Conservation (phyloP, 306 rosid species). For the Malus fusca region DNA sequence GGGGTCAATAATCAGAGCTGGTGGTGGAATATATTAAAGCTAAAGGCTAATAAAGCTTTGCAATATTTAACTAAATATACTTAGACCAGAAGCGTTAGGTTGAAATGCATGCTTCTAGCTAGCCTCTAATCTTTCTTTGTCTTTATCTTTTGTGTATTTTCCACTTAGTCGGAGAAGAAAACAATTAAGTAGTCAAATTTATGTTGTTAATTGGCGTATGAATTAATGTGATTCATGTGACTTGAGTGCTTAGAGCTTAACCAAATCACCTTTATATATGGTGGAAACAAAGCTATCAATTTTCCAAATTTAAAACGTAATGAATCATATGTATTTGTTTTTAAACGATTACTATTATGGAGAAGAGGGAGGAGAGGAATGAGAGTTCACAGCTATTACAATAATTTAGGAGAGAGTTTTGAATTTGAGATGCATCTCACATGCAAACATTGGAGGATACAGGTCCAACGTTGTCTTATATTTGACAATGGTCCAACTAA, state of each 20-base stretch:
- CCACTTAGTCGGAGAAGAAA: constrained; percentile 2
- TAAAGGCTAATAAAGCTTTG: neutral
- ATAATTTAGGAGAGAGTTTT: neutral
- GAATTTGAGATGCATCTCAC: too few relatives aligned
- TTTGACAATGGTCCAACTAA: neutral
- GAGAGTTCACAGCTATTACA: too few relatives aligned
- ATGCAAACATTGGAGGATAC: neutral
- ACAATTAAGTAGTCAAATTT: neutral
- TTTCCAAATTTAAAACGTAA: neutral
- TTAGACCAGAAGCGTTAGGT: constrained; percentile 1
- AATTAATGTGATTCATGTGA: constrained; percentile 33
- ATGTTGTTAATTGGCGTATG: constrained; percentile 7
- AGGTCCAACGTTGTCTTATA: neutral
- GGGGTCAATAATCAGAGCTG: constrained; percentile 2
- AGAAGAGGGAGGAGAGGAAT: too few relatives aligned
- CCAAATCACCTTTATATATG: neutral
- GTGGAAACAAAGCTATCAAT: constrained; percentile 12
- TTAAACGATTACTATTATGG: too few relatives aligned
- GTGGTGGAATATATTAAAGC: constrained; percentile 7
- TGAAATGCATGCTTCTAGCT: neutral
- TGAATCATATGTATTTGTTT: neutral
- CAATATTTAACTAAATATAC: neutral
- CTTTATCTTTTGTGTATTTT: neutral
- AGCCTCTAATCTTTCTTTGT: neutral
- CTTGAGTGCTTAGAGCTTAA: neutral